Base-by-base conservation (phyloP, 1,284 basidiomycete genomes). In the Malassezia restricta region DNA sequence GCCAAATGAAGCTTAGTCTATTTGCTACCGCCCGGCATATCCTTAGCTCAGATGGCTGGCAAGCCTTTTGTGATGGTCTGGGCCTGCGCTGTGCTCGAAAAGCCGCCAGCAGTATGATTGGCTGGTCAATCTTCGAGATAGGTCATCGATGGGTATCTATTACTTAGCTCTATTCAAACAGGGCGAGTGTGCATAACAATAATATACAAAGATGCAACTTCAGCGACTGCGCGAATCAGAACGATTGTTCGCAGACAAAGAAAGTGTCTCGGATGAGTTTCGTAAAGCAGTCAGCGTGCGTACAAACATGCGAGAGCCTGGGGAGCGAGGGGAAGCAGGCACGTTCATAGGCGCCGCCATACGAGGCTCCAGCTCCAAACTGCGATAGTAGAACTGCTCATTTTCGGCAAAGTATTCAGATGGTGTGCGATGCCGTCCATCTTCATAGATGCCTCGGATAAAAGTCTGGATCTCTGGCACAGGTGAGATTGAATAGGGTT, bases 391-490 rank as follows among this genome's bases (percentile, higher is more conserved):
- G 35, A 74, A 59, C 35, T 66, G 62, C 35, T 68, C 66, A 14
- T 61, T 68, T 4, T 63, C 61, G 4, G 54, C 55, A 1, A 57
- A 59, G 12, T 63, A 64, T 40, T 55, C 58, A 7, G 56, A 14
- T 15, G 32, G 17, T n/a, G 38, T 28, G n/a, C 6, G 14, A 12
- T 27, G 56, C 1, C 58, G 49, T 43, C 56, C 52, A 51, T 64
- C 55, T 11, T 62, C 58, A 11, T 71, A 53, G 5, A 64, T 57
- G 3, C 51, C 29, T 24, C 61, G 51, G 30, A 94, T 77, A 71
- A 83, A 91, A 43, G 79, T 78, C 67, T 90, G 86, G 17, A 88
- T 82, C 74, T 91, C 88, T 2, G 83, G 80, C 9, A 92, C 85
- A 58, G 82, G 83, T 65, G 85, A 83, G 51, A 92, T 76, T 58